Percentiles rank a stretch among this genome's conserved stretches.
phyloP scores from a whole-genome alignment of 257 asterid species.

The Linderniella brevidens region DNA sequence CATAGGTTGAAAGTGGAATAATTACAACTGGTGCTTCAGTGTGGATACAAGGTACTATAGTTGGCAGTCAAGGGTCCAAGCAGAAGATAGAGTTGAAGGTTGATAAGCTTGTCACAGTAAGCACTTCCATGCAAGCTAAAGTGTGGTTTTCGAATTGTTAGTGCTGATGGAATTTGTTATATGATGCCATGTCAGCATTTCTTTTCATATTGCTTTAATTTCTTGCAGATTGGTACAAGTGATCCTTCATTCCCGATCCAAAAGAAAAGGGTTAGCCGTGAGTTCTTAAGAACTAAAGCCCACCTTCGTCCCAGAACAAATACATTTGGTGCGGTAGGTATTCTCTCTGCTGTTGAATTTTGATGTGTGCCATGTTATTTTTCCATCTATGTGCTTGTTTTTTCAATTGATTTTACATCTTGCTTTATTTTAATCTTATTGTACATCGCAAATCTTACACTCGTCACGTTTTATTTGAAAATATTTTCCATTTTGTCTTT shows the following conservation, averaged over 20 bases:
- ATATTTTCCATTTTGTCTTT: conserved; percentile 11
- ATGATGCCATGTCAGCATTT: not conserved
- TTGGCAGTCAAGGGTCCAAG: conserved; percentile 88
- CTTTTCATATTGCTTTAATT: not conserved
- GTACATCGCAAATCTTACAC: not conserved
- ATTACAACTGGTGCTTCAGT: conserved; percentile 83
- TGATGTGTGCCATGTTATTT: too few species aligned
- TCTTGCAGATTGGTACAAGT: conserved; percentile 60
- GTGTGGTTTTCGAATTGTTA: not conserved
- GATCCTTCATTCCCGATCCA: conserved; percentile 91
- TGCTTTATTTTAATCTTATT: not conserved
- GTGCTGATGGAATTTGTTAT: not conserved
- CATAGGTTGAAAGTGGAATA: conserved; percentile 61
- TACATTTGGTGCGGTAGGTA: conserved; percentile 89
- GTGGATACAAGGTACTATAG: conserved; percentile 60
- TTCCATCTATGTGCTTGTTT: too few species aligned
- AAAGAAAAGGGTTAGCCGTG: conserved; percentile 91
- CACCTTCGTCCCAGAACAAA: conserved; percentile 98
- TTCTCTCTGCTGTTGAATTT: conserved; percentile 10
- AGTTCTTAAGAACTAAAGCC: conserved; percentile 90
- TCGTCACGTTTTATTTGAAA: not conserved
- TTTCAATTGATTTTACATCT: not conserved
- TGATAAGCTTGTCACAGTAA: conserved; percentile 74
- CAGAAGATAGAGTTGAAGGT: conserved; percentile 84
- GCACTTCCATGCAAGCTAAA: conserved; percentile 7